A percentile compares a stretch with the other conserved stretches of the same genome.
These are phyloP conservation scores for Boletus subcaerulescens DNA, from an alignment of 768 basidiomycete species.

Conservation along the genomic window DNA sequence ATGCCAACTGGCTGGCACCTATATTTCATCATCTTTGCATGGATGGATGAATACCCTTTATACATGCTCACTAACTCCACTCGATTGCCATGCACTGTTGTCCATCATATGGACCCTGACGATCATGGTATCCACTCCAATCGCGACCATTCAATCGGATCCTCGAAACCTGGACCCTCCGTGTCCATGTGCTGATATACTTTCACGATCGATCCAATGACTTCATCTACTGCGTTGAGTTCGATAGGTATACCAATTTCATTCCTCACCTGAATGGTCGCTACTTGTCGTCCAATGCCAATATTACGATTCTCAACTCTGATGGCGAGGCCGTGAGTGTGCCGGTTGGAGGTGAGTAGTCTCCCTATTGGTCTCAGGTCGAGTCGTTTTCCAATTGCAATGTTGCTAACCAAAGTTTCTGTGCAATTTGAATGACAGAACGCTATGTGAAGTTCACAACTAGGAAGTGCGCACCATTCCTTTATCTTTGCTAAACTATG, in stretches of 20 bases:
- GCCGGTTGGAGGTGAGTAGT: constrained; percentile 42
- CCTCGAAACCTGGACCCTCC: background rate
- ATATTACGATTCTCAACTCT: constrained; percentile 65
- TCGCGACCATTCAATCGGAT: background rate
- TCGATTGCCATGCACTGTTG: background rate
- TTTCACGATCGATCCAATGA: background rate
- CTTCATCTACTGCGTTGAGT: background rate
- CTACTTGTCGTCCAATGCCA: constrained; percentile 82
- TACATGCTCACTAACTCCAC: background rate
- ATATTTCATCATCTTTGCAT: background rate
- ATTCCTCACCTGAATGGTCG: constrained; percentile 62
- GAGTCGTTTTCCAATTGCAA: too few relatives aligned
- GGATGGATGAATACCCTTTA: background rate
- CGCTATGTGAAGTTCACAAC: constrained; percentile 75
- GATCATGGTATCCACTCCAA: constrained; percentile 4
- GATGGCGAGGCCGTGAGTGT: constrained; percentile 36
- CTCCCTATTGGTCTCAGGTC: background rate
- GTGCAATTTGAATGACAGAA: constrained; percentile 33
- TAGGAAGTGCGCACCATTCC: constrained; percentile 46
- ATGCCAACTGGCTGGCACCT: background rate
- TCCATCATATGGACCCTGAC: constrained; percentile 2
- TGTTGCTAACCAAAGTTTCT: constrained; percentile 33
- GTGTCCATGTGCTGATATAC: background rate
- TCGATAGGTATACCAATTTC: constrained; percentile 58
- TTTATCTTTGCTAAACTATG: background rate